phyloP scores from a whole-genome alignment of 768 basidiomycete species.

The Cystofilobasidium bisporidii region DNA sequence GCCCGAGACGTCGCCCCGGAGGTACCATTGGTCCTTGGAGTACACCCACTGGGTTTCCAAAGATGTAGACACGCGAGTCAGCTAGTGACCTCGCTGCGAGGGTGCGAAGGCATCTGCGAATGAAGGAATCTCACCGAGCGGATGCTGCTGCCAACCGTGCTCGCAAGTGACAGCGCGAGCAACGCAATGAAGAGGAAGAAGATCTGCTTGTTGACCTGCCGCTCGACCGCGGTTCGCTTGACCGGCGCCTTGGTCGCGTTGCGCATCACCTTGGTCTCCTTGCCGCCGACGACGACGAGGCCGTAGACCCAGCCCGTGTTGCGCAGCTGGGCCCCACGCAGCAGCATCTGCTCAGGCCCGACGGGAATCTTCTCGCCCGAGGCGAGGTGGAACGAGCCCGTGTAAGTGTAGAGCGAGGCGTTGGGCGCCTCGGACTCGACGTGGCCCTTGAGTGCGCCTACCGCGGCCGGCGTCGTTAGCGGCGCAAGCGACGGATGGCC shows the following conservation, averaged over 20 bases:
- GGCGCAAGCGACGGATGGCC: constrained; percentile 69
- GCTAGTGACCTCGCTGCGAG: background rate
- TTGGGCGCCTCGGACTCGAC: constrained; percentile 94
- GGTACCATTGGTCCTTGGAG: constrained; percentile 80
- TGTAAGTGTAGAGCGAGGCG: constrained; percentile 92
- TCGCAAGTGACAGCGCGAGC: constrained; percentile 76
- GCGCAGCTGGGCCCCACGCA: constrained; percentile 87
- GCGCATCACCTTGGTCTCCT: constrained; percentile 96
- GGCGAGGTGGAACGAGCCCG: constrained; percentile 50
- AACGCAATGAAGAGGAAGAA: constrained; percentile 85
- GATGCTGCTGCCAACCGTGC: constrained; percentile 84
- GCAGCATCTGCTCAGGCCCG: constrained; percentile 85
- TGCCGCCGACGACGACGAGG: constrained; percentile 84
- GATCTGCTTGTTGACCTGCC: constrained; percentile 92
- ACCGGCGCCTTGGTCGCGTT: constrained; percentile 97
- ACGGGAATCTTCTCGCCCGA: constrained; percentile 72
- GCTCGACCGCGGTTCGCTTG: constrained; percentile 90
- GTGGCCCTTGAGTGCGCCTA: constrained; percentile 64
- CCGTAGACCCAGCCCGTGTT: constrained; percentile 98
- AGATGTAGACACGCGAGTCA: background rate
- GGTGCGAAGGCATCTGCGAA: no score
- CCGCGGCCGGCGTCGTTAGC: constrained; percentile 66
- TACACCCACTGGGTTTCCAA: constrained; percentile 74
- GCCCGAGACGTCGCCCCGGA: constrained; percentile 46
- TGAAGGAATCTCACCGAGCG: constrained; percentile 51